Percentiles rank a stretch among this genome's conserved stretches.
Conservation (phyloP, 1,284 basidiomycete species). For the Garcileccinum viscosum region DNA sequence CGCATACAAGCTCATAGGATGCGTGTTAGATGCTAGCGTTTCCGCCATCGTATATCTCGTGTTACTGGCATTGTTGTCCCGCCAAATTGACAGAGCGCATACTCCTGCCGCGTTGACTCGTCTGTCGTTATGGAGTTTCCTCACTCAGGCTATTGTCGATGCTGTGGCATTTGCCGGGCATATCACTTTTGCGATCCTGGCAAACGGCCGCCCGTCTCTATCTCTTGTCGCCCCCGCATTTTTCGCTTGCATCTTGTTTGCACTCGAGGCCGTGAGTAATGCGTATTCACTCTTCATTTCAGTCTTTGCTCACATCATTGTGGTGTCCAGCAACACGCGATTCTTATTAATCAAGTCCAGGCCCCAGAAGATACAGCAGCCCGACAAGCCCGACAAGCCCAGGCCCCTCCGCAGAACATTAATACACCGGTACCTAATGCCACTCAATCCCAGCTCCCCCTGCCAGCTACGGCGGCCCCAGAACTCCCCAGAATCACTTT, state of each 20-base stretch:
- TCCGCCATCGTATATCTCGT: conserved; percentile 71
- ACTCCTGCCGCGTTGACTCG: conserved; percentile 80
- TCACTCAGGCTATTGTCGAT: conserved; percentile 79
- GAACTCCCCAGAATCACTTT: conserved; percentile 43
- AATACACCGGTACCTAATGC: neutral
- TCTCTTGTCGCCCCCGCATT: conserved; percentile 85
- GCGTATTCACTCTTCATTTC: neutral
- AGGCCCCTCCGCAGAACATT: conserved; percentile 12
- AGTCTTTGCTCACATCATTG: conserved; percentile 1
- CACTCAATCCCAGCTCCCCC: conserved; percentile 24
- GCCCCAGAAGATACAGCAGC: conserved; percentile 69
- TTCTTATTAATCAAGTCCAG: conserved; percentile 82
- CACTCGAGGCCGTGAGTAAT: conserved; percentile 71
- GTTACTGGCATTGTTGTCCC: conserved; percentile 71
- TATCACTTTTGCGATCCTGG: conserved; percentile 82
- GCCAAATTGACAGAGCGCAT: conserved; percentile 77
- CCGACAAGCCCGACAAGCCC: conserved; percentile 27
- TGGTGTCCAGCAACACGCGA: conserved; percentile 76
- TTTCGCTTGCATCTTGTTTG: conserved; percentile 72
- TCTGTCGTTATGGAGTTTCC: conserved; percentile 82
- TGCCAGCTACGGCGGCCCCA: conserved; percentile 22
- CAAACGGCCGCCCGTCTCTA: conserved; percentile 79
- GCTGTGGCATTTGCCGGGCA: conserved; percentile 85
- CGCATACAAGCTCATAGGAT: conserved; percentile 8
- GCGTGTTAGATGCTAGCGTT: conserved; percentile 69